These are phyloP conservation scores for Dactylellina leptospora DNA, from an alignment of 2,329 filamentous ascomycete species.

Conservation along the genomic window DNA sequence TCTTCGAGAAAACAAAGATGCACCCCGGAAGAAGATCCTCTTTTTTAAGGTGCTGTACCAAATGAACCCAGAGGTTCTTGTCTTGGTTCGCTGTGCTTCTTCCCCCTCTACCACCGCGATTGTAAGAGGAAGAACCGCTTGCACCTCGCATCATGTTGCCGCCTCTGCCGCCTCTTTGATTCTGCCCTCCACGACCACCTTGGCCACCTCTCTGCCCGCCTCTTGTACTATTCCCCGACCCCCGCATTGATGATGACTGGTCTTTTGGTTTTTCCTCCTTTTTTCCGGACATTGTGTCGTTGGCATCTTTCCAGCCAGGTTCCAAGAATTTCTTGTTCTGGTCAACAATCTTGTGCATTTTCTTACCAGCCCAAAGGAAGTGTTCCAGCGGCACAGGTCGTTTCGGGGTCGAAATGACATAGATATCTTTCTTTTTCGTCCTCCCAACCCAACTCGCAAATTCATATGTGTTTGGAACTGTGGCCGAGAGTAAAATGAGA, in stretches of 20 bases:
- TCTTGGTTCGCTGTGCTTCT: conserved; percentile 91
- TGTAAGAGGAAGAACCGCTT: conserved; percentile 64
- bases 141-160: conserved; percentile 66
- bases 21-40: conserved; percentile 87
- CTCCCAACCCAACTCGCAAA: conserved; percentile 98
- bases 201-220: conserved; percentile 65
- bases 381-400: conserved; percentile 94
- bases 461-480: conserved; percentile 95
- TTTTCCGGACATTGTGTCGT: conserved; percentile 79
- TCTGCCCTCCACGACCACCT: conserved; percentile 67
- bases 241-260: conserved; percentile 60
- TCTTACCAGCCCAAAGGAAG: conserved; percentile 93
- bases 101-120: conserved; percentile 82
- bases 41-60: conserved; percentile 90
- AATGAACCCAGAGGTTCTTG: conserved; percentile 93
- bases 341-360: conserved; percentile 93
- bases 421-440: conserved; percentile 98
- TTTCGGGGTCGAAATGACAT: conserved; percentile 97
- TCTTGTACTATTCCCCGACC: conserved; percentile 60
- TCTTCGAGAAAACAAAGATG: conserved; percentile 99
- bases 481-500: conserved; percentile 91
- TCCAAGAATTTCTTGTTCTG: conserved; percentile 84
- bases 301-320: conserved; percentile 90
- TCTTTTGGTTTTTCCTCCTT: conserved; percentile 71
- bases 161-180: conserved; percentile 63